A percentile compares a stretch with the other conserved stretches of the same genome.
phyloP scores from a whole-genome alignment of 108 stramenopile genomes.

The Nitzschia sp. region DNA sequence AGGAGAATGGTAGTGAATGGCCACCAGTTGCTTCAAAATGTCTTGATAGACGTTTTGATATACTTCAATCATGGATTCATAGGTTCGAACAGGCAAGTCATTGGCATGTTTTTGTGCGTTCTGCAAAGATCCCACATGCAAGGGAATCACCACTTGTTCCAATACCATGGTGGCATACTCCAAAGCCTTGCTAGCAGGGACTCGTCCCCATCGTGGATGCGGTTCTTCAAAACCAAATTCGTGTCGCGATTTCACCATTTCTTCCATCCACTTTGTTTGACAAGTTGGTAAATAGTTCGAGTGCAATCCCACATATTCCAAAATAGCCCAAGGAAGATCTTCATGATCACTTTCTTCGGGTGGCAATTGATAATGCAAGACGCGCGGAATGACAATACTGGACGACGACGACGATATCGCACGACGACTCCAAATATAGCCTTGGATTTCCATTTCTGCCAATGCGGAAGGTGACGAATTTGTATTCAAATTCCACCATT shows the following conservation, averaged over 20 bases:
- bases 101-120: background rate
- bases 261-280: slow-evolving; percentile 31
- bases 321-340: slow-evolving; percentile 49
- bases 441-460: slow-evolving; percentile 67
- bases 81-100: background rate
- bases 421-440: slow-evolving; percentile 55
- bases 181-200: slow-evolving; percentile 56
- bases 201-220: slow-evolving; percentile 86
- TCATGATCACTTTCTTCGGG: background rate
- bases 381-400: slow-evolving; percentile 18
- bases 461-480: slow-evolving; percentile 33
- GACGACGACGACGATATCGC: slow-evolving; percentile 37
- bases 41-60: slow-evolving; percentile 5
- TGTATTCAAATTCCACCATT: slow-evolving; percentile 85
- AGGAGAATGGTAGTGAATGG: background rate
- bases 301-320: slow-evolving; percentile 50
- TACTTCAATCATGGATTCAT: slow-evolving; percentile 6
- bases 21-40: background rate
- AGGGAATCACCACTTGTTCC: slow-evolving; percentile 61
- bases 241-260: slow-evolving; percentile 66
- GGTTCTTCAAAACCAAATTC: slow-evolving; percentile 91
- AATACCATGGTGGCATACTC: slow-evolving; percentile 64
- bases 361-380: slow-evolving; percentile 20
- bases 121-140: slow-evolving; percentile 39
- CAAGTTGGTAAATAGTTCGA: background rate